Percentiles rank a stretch among this genome's conserved stretches.
Evolutionary conservation across 169 alveolate genomes (phyloP).

Genomic region (Plasmodium relictum): DNA sequence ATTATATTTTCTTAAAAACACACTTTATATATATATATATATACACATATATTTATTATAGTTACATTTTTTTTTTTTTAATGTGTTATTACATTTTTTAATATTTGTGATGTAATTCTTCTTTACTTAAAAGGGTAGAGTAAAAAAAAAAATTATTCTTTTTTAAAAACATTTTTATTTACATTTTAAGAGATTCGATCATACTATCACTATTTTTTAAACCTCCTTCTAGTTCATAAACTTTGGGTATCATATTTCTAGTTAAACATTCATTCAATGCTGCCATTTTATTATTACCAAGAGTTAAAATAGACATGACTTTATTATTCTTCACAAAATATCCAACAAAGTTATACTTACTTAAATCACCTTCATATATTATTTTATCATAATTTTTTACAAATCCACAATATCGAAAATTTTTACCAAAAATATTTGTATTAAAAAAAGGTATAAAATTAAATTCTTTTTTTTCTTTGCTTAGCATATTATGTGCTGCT

Average conservation of each 20-base stretch:
- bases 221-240: constrained; percentile 64
- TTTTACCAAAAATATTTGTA: constrained; percentile 84
- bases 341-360: constrained; percentile 82
- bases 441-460: constrained; percentile 86
- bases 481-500: constrained; percentile 87
- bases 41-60: background rate
- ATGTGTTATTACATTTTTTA: background rate
- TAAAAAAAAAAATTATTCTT: background rate
- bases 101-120: background rate
- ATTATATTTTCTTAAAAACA: background rate
- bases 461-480: constrained; percentile 59
- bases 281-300: constrained; percentile 68
- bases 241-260: constrained; percentile 30
- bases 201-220: constrained; percentile 72
- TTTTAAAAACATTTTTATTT: background rate
- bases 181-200: constrained; percentile 31
- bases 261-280: constrained; percentile 62
- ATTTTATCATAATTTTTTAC: constrained; percentile 81
- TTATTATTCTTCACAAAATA: constrained; percentile 83
- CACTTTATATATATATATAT: background rate
- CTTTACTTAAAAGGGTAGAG: background rate
- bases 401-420: constrained; percentile 84
- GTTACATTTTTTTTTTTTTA: no score
- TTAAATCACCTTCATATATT: constrained; percentile 84
- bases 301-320: constrained; percentile 70